phyloP scores from a whole-genome alignment of 176 grass and related monocot species.

The Zoysia japonica region DNA sequence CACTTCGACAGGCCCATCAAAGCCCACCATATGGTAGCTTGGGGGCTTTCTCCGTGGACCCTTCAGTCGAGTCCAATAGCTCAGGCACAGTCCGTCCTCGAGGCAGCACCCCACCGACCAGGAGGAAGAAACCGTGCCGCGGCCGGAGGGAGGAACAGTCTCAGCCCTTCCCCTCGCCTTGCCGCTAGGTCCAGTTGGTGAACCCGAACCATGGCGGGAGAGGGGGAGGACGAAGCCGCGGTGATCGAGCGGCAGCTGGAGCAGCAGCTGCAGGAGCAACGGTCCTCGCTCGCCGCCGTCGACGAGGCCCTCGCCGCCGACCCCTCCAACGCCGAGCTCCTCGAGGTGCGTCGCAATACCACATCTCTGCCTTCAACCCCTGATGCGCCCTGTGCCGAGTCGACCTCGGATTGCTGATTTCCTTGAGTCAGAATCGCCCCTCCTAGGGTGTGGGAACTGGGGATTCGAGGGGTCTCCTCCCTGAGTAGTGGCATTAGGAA shows the following conservation, averaged over 20 bases:
- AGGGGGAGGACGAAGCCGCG: conserved; percentile 48
- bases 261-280: conserved; percentile 80
- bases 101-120: background rate
- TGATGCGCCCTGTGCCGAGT: background rate
- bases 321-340: conserved; percentile 69
- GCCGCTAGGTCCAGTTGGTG: background rate
- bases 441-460: background rate
- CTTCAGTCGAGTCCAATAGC: background rate
- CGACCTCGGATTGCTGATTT: background rate
- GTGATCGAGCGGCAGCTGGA: conserved; percentile 83
- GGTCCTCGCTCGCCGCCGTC: conserved; percentile 71
- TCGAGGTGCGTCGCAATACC: conserved; percentile 40
- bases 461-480: conserved; percentile 2
- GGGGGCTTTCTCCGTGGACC: background rate
- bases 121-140: conserved; percentile 21
- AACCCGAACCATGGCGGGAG: conserved; percentile 43
- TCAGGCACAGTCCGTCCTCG: background rate
- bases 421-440: background rate
- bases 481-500: background rate
- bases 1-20: background rate
- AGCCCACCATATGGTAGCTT: background rate
- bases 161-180: background rate
- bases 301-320: conserved; percentile 85
- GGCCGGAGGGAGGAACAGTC: background rate
- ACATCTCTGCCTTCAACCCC: background rate